Evolutionary conservation across 805 yeast genomes (phyloP), one percentile per base, ranked within the genome.

Genomic region (Cyberlindnera sargentensis): DNA sequence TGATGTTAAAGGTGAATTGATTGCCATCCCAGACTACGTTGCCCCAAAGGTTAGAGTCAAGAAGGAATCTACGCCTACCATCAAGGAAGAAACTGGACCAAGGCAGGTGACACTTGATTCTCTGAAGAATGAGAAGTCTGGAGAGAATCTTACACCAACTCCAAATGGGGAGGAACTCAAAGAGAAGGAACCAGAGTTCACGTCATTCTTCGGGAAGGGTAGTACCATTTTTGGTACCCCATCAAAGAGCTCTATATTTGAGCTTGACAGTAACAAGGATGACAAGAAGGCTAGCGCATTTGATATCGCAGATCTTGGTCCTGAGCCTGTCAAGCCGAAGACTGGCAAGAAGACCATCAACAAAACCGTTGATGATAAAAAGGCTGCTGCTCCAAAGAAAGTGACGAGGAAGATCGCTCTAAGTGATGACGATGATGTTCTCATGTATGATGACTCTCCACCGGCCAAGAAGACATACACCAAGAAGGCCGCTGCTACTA

Each of bases 151-250:
- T 37, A 29, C 20, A 8, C 25, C 8, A 25, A n/a, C 27, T 8
- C 36, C 39, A 24, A 52, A 44, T 40, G 35, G 45, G 44, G 39
- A 45, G 38, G 45, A 49, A 37, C 20, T 15, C 20, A 35, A 47
- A 45, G 37, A 44, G 37, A 45, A 50, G 36, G 53, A 53, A 37
- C 56, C 60, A 6, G 41, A 56, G 35, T 66, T 66, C 46, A 61
- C 60, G 37, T 52, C 67, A 25, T 51, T 68, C 7, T 68, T 68
- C 47, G 72, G 72, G 5, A 50, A 42, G n/a, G 55, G 56, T 10
- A 51, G 44, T 28, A 51, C 38, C 5, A 35, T 34, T 11, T 29
- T 40, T 29, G 39, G 36, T n/a, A 36, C 38, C n/a, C 38, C 37
- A 31, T 26, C 31, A 36, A 36, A 41, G 39, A 26, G 34, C n/a